phyloP scores from a whole-genome alignment of 352 stramenopile species.

The Pythium sukuiense region DNA sequence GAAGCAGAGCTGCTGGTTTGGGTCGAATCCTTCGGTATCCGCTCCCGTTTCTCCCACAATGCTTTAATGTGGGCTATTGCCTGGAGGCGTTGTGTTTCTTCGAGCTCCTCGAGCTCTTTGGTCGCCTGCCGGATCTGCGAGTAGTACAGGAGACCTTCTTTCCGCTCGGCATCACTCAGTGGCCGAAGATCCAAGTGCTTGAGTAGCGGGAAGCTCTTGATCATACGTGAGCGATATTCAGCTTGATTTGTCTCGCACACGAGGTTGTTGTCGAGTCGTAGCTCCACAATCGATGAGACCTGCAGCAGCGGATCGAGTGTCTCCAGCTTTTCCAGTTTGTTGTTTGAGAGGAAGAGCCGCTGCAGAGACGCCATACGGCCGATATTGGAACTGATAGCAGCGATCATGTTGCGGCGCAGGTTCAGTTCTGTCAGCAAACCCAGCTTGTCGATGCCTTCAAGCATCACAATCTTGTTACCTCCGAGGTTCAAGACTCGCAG shows the following conservation, averaged over 20 bases:
- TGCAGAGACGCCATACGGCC: conserved; percentile 76
- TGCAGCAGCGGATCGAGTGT: conserved; percentile 73
- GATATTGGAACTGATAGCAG: conserved; percentile 43
- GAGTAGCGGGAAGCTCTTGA: conserved; percentile 69
- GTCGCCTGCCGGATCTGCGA: conserved; percentile 30
- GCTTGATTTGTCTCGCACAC: conserved; percentile 46
- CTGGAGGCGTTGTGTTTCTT: conserved; percentile 46
- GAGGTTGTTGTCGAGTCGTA: conserved; percentile 86
- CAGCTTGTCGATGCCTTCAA: conserved; percentile 83
- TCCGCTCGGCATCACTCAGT: conserved; percentile 75
- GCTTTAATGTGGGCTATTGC: conserved; percentile 45
- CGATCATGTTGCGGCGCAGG: conserved; percentile 82
- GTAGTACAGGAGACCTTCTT: conserved; percentile 40
- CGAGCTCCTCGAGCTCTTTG: conserved; percentile 49
- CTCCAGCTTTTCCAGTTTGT: conserved; percentile 76
- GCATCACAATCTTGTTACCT: conserved; percentile 73
- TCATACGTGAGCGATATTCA: conserved; percentile 71
- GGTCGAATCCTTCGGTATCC: neutral
- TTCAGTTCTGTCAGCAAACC: conserved; percentile 90
- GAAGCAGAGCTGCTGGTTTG: neutral
- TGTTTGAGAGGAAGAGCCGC: conserved; percentile 91
- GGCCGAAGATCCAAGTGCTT: conserved; percentile 85
- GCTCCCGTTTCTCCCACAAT: conserved; percentile 41
- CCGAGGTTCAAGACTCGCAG: conserved; percentile 92
- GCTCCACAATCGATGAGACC: conserved; percentile 73